Conservation (phyloP, 192 early-diverging fungal species). For the Backusella tarrabulga region DNA sequence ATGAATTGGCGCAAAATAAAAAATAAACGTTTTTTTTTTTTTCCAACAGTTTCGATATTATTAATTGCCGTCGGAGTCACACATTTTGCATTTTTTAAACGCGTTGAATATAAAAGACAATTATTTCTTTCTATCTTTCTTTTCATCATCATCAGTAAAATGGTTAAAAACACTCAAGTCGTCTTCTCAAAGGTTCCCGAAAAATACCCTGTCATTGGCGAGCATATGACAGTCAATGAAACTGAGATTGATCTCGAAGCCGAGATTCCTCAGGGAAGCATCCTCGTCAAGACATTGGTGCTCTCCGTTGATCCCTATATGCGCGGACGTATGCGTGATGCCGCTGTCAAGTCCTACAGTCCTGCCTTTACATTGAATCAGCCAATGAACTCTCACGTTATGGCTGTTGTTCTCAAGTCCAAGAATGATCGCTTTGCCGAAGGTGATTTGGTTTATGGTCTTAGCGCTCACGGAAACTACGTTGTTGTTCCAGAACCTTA, state of each 20-base stretch:
- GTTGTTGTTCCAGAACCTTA: constrained; percentile 28
- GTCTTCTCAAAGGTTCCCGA: constrained; percentile 37
- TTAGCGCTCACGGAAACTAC: constrained; percentile 10
- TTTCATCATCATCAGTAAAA: neutral
- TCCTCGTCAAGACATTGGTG: constrained; percentile 58
- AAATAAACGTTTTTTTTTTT: neutral
- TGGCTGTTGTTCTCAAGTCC: constrained; percentile 67
- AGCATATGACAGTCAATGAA: constrained; percentile 48
- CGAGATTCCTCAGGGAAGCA: constrained; percentile 41
- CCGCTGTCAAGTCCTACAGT: constrained; percentile 40
- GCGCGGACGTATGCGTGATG: constrained; percentile 61
- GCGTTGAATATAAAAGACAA: neutral
- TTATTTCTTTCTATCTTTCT: neutral
- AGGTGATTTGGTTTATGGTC: constrained; percentile 63
- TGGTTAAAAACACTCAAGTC: constrained; percentile 48
- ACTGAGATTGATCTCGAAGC: constrained; percentile 43
- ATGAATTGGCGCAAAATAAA: neutral
- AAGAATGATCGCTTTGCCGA: constrained; percentile 51
- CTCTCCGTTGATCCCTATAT: constrained; percentile 81
- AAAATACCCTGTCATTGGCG: constrained; percentile 35
- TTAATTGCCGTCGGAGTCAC: neutral
- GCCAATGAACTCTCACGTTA: constrained; percentile 57
- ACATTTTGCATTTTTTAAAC: neutral
- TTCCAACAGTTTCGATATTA: neutral
- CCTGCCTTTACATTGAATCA: constrained; percentile 53